phyloP scores from a whole-genome alignment of 441 rosid species.

The Corymbia citriodora region DNA sequence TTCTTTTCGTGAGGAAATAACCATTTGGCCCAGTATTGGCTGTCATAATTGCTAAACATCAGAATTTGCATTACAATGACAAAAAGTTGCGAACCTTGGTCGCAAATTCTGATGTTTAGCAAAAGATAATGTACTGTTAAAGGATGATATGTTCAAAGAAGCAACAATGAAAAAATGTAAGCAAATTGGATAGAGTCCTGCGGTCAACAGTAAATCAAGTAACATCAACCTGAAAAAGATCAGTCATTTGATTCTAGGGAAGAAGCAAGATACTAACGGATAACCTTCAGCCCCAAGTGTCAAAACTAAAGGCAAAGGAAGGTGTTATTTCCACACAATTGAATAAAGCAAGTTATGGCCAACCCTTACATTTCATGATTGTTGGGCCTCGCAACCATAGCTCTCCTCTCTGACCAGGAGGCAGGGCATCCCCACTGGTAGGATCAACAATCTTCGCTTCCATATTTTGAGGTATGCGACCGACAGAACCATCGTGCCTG shows the following conservation, averaged over 20 bases:
- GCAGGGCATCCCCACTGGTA: conserved; percentile 51
- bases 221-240: not conserved
- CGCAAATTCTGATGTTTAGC: too few species aligned
- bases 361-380: conserved; percentile 61
- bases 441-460: conserved; percentile 82
- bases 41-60: not conserved
- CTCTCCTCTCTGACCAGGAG: conserved; percentile 79
- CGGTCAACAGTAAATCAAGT: not conserved
- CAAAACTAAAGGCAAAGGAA: not conserved
- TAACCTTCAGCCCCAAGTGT: not conserved
- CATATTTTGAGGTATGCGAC: conserved; percentile 52
- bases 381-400: conserved; percentile 80
- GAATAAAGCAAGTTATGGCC: not conserved
- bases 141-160: not conserved
- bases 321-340: not conserved
- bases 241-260: not conserved
- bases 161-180: not conserved
- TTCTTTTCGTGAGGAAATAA: not conserved
- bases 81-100: not conserved
- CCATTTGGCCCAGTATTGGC: not conserved
- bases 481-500: conserved; percentile 47
- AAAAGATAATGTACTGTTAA: not conserved
- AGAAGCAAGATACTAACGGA: not conserved
- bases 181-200: not conserved
- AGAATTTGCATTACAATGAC: not conserved